Evolutionary conservation across 73 alveolate species (phyloP).

Genomic region (Stentor coeruleus): DNA sequence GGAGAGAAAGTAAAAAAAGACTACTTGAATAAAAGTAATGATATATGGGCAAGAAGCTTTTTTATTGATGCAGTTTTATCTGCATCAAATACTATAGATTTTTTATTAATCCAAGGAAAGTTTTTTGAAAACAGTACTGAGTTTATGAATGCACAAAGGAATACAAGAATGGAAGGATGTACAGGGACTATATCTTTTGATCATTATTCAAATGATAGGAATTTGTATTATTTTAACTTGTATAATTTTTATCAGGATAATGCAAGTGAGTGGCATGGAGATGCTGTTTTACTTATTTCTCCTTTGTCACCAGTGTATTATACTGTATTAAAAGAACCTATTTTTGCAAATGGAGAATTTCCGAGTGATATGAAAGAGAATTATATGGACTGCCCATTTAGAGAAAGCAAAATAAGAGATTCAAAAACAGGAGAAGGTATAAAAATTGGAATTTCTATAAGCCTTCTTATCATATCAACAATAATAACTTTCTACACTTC

Average conservation of each 20-base stretch:
- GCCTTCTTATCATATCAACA: no score
- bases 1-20: not conserved
- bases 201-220: not conserved
- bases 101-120: no score
- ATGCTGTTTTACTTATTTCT: no score
- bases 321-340: no score
- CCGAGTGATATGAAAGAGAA: not conserved
- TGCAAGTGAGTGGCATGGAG: no score
- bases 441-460: not conserved
- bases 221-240: not conserved
- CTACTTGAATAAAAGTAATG: not conserved
- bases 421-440: not conserved
- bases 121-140: not conserved
- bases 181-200: not conserved
- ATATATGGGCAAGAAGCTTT: no score
- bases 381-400: not conserved
- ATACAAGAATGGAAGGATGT: not conserved
- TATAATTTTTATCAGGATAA: not conserved
- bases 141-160: not conserved
- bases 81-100: not conserved
- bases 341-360: no score
- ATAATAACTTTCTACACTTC: no score
- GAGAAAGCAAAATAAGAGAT: not conserved
- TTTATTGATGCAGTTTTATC: conserved; percentile 4
- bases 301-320: no score